Evolutionary conservation across 345 rosid species (phyloP), one percentile per base, ranked within the genome.

Genomic region (Citrus inodora): DNA sequence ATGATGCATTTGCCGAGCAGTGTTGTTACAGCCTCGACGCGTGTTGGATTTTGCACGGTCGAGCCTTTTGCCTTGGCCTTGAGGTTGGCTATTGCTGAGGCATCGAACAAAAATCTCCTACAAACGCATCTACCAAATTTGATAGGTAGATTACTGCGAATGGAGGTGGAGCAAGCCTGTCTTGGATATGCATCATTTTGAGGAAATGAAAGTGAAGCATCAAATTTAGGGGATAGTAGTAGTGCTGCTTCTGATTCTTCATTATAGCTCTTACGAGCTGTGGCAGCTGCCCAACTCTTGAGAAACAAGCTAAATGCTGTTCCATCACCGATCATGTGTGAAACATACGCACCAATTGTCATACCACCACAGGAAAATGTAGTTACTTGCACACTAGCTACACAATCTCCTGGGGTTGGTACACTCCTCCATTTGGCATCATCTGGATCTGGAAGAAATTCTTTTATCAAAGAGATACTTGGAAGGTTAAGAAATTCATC

Each of bases 11-110:
- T 83, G 85, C 88, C 83, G 27, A 90, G 80, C 32, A 89, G 82
- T 60, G 91, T 90, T 17, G 89, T 81, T 9, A 90, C 87, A 22
- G 80, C 87, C 71, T 90, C 92, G 1, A 87, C 83, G 55, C 90
- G 75, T 17, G 91, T 84, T 0, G 90, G 91, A 28, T 83, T 82
- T 25, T 33, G 74, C 73, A 87, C 86, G 17, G 60, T 73, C 24
- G 77, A 68, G 71, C 84, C 81, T 4, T 85, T 78, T 37, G 83
- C 87, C 48, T 33, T 82, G 21, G 65, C 75, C 82, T 80, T 88
- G 9, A 88, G 82, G 32, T 61, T 51, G 53, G 89, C 79, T 3
- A 90, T 75, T 14, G 82, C 71, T 1, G 78, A 78, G 11, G 86
- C 75, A 79, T 85, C 80, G 17, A 90, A 90, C 48, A 86, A 83